These are phyloP conservation scores for Brettanomyces naardenensis DNA, from an alignment of 805 yeast genomes.

Conservation along the genomic window DNA sequence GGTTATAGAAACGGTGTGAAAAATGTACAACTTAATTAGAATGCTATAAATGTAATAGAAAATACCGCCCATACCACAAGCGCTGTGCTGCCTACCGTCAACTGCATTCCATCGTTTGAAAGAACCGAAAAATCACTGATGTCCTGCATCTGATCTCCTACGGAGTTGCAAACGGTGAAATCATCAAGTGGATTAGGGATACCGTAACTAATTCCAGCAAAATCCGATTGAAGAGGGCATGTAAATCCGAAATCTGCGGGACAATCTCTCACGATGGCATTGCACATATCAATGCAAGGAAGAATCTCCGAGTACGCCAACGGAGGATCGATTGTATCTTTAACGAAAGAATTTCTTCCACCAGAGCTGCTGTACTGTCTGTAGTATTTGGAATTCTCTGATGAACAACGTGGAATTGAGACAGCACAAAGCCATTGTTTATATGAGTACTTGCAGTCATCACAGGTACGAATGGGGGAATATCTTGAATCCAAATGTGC, in stretches of 20 bases:
- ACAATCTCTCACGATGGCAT: conserved; percentile 73
- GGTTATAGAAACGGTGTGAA: conserved; percentile 2
- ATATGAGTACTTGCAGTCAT: conserved; percentile 63
- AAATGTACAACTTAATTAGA: too few species aligned
- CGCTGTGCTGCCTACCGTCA: too few species aligned
- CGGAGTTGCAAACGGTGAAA: conserved; percentile 1
- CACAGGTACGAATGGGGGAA: conserved; percentile 70
- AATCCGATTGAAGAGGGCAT: conserved; percentile 50
- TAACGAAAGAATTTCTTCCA: conserved; percentile 57
- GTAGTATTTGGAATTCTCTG: conserved; percentile 31
- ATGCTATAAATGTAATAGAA: too few species aligned
- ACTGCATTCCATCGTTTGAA: too few species aligned
- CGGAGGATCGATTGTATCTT: conserved; percentile 44
- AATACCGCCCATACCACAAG: too few species aligned
- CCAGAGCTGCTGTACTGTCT: conserved; percentile 35
- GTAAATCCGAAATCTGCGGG: conserved; percentile 67
- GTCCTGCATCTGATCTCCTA: too few species aligned
- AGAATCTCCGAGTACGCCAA: conserved; percentile 64
- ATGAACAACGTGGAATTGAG: conserved; percentile 79
- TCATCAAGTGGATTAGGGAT: too few species aligned
- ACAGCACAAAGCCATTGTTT: conserved; percentile 87
- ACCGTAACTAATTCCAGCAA: conserved; percentile 32
- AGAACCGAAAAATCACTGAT: too few species aligned
- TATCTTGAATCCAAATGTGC: conserved; percentile 54
- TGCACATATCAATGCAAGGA: conserved; percentile 81